phyloP scores from a whole-genome alignment of 805 yeast genomes.

The Clavispora vitiphila region DNA sequence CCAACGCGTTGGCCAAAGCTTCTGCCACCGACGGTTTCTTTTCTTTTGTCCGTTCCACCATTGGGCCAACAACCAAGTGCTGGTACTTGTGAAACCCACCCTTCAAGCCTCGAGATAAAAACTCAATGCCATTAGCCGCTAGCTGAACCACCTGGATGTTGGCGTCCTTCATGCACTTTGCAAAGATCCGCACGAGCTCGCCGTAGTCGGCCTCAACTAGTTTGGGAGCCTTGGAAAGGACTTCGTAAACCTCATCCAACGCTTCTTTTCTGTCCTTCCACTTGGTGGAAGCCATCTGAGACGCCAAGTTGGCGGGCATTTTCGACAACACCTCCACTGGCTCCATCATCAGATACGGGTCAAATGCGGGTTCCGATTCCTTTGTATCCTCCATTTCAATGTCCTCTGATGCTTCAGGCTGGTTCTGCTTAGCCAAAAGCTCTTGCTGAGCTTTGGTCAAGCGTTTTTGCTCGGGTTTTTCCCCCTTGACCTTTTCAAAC shows the following conservation, averaged over 20 bases:
- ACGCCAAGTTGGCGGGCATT: constrained; percentile 58
- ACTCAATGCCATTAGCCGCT: constrained; percentile 63
- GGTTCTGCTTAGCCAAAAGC: constrained; percentile 19
- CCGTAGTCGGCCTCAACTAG: constrained; percentile 58
- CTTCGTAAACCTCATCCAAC: constrained; percentile 55
- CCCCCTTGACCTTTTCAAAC: constrained; percentile 48
- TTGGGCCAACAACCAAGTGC: constrained; percentile 48
- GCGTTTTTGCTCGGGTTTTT: constrained; percentile 48
- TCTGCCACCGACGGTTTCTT: constrained; percentile 75
- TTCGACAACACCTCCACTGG: constrained; percentile 63
- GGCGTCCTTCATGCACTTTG: constrained; percentile 80
- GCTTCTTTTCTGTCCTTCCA: constrained; percentile 95
- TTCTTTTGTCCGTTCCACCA: constrained; percentile 82
- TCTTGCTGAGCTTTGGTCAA: constrained; percentile 51
- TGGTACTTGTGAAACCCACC: constrained; percentile 51
- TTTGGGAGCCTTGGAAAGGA: constrained; percentile 50
- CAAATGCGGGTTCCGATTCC: constrained; percentile 28
- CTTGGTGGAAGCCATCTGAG: constrained; percentile 53
- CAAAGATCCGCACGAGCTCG: constrained; percentile 55
- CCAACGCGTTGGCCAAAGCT: constrained; percentile 62
- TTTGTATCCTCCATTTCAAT: constrained; percentile 30
- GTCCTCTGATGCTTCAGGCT: constrained; percentile 12
- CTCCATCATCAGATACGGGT: constrained; percentile 67
- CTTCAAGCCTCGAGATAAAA: constrained; percentile 63
- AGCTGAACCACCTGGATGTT: constrained; percentile 80